Evolutionary conservation across 176 grass and related monocot species (phyloP).

Genomic region (Carex kokanica): DNA sequence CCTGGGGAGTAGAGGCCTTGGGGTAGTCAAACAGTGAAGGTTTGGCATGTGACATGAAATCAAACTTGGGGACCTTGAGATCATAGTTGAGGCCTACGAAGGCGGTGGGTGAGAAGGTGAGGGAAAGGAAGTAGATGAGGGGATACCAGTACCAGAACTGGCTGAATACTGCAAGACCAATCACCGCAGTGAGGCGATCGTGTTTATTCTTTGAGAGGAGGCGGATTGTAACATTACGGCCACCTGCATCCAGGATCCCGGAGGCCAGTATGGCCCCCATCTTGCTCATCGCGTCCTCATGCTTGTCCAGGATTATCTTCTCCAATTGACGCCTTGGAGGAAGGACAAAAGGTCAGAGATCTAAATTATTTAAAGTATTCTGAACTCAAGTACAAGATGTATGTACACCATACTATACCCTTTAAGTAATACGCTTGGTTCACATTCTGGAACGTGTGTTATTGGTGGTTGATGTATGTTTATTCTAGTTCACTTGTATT

Average conservation of each 20-base stretch:
- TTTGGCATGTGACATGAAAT: conserved; percentile 90
- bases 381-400: background rate
- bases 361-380: background rate
- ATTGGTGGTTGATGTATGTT: background rate
- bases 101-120: conserved; percentile 88
- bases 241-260: conserved; percentile 97
- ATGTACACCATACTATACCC: background rate
- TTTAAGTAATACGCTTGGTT: background rate
- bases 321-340: conserved; percentile 69
- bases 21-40: conserved; percentile 90
- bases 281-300: conserved; percentile 99
- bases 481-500: background rate
- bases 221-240: conserved; percentile 94
- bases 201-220: conserved; percentile 92
- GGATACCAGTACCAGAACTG: conserved; percentile 99
- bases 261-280: conserved; percentile 98
- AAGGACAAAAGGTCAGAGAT: background rate
- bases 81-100: conserved; percentile 93
- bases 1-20: conserved; percentile 66
- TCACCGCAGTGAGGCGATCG: conserved; percentile 85
- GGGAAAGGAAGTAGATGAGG: conserved; percentile 85
- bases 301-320: conserved; percentile 99
- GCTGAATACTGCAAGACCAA: conserved; percentile 91
- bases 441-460: background rate
- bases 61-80: conserved; percentile 94